Conservation (phyloP, 305 asterid species). For the Solanum hybrid region DNA sequence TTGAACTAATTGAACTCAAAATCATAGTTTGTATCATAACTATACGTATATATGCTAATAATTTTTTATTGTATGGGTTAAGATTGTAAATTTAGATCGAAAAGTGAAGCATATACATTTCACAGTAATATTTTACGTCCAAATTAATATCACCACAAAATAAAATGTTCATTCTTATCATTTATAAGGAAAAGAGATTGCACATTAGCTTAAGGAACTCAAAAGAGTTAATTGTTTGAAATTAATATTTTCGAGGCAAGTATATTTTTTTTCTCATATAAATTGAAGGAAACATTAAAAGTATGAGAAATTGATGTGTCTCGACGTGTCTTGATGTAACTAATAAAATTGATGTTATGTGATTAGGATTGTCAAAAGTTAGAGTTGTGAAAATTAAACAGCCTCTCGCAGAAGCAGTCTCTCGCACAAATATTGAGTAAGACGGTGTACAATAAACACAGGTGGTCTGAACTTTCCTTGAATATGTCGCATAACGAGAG, state of each 20-base stretch:
- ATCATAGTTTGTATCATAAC: background rate
- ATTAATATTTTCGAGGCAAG: background rate
- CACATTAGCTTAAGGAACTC: background rate
- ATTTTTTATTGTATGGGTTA: background rate
- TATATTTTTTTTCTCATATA: background rate
- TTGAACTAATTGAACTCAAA: background rate
- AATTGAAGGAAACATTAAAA: background rate
- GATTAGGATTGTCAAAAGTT: fast-evolving
- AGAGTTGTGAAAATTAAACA: background rate
- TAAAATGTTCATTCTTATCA: background rate
- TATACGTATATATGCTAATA: background rate
- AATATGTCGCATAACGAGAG: fast-evolving
- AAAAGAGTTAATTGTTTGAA: background rate
- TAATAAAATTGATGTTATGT: background rate
- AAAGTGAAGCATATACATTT: background rate
- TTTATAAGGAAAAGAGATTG: background rate
- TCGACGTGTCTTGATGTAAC: fast-evolving
- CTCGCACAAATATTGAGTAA: background rate
- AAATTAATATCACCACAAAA: background rate
- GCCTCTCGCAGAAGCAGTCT: background rate
- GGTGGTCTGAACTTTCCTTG: fast-evolving
- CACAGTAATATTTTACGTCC: background rate
- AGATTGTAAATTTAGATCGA: background rate
- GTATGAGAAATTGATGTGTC: background rate
- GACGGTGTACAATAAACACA: background rate